Base-by-base conservation (phyloP, 2,329 filamentous ascomycete species). In the Aspergillus puulaauensis region DNA sequence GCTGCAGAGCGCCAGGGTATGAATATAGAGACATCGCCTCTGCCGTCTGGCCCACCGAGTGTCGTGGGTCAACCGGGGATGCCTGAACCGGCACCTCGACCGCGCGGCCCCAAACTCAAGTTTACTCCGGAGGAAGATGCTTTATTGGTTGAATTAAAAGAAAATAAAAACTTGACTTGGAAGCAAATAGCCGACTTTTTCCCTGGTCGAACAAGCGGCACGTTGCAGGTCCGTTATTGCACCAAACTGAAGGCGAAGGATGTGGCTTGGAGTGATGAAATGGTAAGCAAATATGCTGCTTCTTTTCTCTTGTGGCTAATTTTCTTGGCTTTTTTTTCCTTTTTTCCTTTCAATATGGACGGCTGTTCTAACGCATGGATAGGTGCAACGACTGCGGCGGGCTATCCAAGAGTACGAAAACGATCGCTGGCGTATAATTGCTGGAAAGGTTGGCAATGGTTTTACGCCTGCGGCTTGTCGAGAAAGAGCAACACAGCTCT, bases 131-230 rank as follows among this genome's bases (percentile, higher is more conserved):
- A 96, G 73, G 93, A 97, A 71, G 93, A 97, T 74, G 87, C 90
- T 65, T 79, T 96, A 48, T 81, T 97, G 54, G 88, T 96, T 56
- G 90, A 96, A 70, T 80, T 97, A 61, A 97, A 97, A 75, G 93
- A 97, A 76, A 93, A 95, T 70, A 96, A 95, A 75, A 93, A 91
- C 70, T 80, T 97, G 71, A 96, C 93, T 4, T 97, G 93, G 93
- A 96, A 96, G 77, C 93, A 97, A 80, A 97, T 97, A 69, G 91
- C 92, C 56, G 93, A 96, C 70, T 96, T 96, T 77, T 97, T 97
- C 67, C 93, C 93, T 0, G 93, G 92, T 1, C 83, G 93, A 57
- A 95, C 90, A 58, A 96, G 90, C 46, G 93, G 93, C 17, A 96
- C 93, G 31, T 78, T 97, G 60, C 93, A 97, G 75, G 93, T 97